Percentiles rank a stretch among this genome's conserved stretches.
phyloP scores from a whole-genome alignment of 2,329 filamentous ascomycete genomes.

The Colletotrichum navitas region DNA sequence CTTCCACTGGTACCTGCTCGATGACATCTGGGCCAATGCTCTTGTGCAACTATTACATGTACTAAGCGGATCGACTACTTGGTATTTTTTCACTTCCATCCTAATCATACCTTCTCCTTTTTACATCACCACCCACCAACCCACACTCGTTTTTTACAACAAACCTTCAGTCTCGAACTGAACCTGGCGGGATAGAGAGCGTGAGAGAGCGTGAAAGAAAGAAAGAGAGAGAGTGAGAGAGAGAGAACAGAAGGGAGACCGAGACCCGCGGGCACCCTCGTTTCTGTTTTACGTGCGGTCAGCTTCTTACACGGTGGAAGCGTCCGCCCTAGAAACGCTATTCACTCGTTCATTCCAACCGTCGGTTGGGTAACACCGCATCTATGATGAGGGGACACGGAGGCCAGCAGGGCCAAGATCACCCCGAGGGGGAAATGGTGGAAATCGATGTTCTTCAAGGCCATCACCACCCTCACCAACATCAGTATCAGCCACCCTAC shows the following conservation, averaged over 20 bases:
- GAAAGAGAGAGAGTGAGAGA: slow-evolving; percentile 6
- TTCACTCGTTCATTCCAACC: slow-evolving; percentile 40
- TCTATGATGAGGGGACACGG: slow-evolving; percentile 44
- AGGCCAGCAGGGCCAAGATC: slow-evolving; percentile 46
- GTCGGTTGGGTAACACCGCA: slow-evolving; percentile 39
- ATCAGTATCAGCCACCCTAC: slow-evolving; percentile 38
- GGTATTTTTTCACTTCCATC: slow-evolving; percentile 2
- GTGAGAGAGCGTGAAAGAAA: too few relatives aligned
- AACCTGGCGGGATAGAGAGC: slow-evolving; percentile 22
- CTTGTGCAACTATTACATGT: slow-evolving; percentile 13
- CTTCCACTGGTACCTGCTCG: slow-evolving; percentile 28
- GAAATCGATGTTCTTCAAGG: slow-evolving; percentile 51
- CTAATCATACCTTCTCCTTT: slow-evolving; percentile 13
- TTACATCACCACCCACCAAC: slow-evolving; percentile 12
- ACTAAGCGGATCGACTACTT: slow-evolving; percentile 33
- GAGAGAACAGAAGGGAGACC: slow-evolving; percentile 23
- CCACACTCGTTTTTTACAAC: slow-evolving; percentile 36
- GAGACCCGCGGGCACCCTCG: slow-evolving; percentile 26
- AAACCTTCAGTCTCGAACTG: slow-evolving; percentile 2
- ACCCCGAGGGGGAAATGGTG: slow-evolving; percentile 52
- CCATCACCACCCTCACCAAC: slow-evolving; percentile 38
- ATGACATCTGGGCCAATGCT: slow-evolving; percentile 38
- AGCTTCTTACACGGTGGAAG: slow-evolving; percentile 19
- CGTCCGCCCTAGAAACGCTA: slow-evolving; percentile 29
- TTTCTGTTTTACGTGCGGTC: slow-evolving; percentile 28